These are phyloP conservation scores for Parathielavia appendiculata DNA, from an alignment of 495 filamentous ascomycete species.

Conservation along the genomic window DNA sequence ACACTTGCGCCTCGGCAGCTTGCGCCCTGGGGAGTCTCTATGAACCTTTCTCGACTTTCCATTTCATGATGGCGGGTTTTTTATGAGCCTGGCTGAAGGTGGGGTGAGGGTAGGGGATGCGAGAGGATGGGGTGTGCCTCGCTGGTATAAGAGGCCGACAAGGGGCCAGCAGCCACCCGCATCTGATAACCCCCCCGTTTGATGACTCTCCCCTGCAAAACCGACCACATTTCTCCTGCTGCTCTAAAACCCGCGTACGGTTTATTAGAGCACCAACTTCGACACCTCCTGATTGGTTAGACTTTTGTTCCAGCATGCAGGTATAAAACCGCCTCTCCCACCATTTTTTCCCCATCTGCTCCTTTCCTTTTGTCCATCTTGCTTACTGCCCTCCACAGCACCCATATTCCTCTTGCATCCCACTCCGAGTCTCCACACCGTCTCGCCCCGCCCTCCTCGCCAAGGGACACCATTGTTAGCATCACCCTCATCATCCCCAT, in stretches of 20 bases:
- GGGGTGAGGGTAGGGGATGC: background rate
- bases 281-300: background rate
- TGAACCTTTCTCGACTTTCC: background rate
- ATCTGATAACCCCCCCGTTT: background rate
- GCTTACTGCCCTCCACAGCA: background rate
- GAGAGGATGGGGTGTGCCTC: background rate
- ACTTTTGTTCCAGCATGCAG: background rate
- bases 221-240: background rate
- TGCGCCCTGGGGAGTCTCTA: background rate
- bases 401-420: background rate
- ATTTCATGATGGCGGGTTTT: background rate
- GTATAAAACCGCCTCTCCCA: constrained; percentile 10
- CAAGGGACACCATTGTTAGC: constrained; percentile 3
- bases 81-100: background rate
- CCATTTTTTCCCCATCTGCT: background rate
- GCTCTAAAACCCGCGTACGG: background rate
- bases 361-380: background rate
- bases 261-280: background rate
- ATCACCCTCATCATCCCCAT: constrained; percentile 1
- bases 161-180: background rate
- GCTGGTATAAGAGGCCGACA: constrained; percentile 4
- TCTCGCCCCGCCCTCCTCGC: background rate
- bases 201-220: background rate
- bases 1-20: background rate
- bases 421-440: background rate